These are phyloP conservation scores for Letharia columbiana DNA, from an alignment of 495 filamentous ascomycete species.

Conservation along the genomic window DNA sequence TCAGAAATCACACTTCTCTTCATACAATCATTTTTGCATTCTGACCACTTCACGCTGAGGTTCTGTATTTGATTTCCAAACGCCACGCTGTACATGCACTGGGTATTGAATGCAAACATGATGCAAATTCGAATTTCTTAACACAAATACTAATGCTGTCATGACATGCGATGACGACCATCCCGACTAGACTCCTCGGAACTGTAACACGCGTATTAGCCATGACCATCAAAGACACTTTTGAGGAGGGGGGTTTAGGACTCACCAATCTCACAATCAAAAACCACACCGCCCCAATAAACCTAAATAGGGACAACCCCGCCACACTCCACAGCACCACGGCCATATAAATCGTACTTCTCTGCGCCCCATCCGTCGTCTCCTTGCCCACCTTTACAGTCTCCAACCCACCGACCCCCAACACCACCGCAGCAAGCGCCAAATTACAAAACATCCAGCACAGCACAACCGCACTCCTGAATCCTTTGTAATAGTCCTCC, in stretches of 20 bases:
- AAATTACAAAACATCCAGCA: conserved; percentile 97
- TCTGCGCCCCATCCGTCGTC: conserved; percentile 35
- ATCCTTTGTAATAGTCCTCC: conserved; percentile 97
- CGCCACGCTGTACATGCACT: conserved; percentile 6
- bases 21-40: too few relatives aligned
- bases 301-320: conserved; percentile 76
- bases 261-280: conserved; percentile 86
- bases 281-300: conserved; percentile 89
- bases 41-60: neutral
- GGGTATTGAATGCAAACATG: conserved; percentile 8
- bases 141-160: neutral
- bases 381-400: conserved; percentile 44
- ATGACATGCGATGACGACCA: neutral
- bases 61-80: conserved; percentile 6
- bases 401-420: conserved; percentile 75
- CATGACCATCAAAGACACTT: neutral
- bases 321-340: conserved; percentile 93
- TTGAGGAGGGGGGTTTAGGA: conserved; percentile 22
- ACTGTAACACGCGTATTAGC: conserved; percentile 30
- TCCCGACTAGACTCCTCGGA: conserved; percentile 39
- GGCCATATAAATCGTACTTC: conserved; percentile 73
- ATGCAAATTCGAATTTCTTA: neutral
- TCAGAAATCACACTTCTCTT: too few relatives aligned
- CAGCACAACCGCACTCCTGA: conserved; percentile 83
- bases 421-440: conserved; percentile 75